These are phyloP conservation scores for Verticillium longisporum DNA, from an alignment of 2,329 filamentous ascomycete species.

Conservation along the genomic window DNA sequence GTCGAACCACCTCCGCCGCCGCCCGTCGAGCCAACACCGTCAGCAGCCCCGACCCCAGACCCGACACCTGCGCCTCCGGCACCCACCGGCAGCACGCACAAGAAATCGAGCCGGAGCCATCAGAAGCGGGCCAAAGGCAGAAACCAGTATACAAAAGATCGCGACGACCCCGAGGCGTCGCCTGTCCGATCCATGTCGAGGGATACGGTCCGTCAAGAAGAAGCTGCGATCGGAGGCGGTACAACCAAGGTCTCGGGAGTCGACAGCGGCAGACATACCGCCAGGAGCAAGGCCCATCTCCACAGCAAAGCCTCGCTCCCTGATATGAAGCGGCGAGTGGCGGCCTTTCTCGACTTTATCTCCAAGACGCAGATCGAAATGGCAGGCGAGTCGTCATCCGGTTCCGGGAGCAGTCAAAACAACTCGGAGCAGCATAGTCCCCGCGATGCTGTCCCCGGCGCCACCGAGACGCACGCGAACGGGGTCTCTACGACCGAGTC, in stretches of 20 bases:
- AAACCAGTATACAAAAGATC: conserved; percentile 78
- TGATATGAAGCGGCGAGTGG: conserved; percentile 80
- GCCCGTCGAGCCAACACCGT: conserved; percentile 27
- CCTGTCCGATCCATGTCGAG: conserved; percentile 49
- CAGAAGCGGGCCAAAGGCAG: conserved; percentile 65
- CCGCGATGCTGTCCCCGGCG: conserved; percentile 16
- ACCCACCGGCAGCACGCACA: conserved; percentile 41
- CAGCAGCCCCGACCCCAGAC: conserved; percentile 28
- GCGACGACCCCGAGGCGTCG: conserved; percentile 55
- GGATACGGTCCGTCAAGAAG: conserved; percentile 37
- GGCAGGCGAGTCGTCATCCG: conserved; percentile 53
- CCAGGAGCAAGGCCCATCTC: conserved; percentile 42
- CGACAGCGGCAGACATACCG: conserved; percentile 45
- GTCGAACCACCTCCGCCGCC: conserved; percentile 19
- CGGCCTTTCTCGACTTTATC: conserved; percentile 84
- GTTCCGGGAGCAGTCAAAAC: conserved; percentile 25
- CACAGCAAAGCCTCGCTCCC: conserved; percentile 72
- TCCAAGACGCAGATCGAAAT: conserved; percentile 82
- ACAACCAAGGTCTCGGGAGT: conserved; percentile 25
- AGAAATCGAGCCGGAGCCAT: conserved; percentile 55
- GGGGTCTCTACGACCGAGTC: conserved; percentile 13
- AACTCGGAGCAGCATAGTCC: conserved; percentile 15
- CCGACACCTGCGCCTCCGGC: conserved; percentile 34
- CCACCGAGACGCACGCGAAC: conserved; percentile 7
- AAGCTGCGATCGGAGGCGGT: conserved; percentile 20